A percentile compares a stretch with the other conserved stretches of the same genome.
Evolutionary conservation across 2,329 filamentous ascomycete species (phyloP).

Genomic region (Pyrenochaeta sp.): DNA sequence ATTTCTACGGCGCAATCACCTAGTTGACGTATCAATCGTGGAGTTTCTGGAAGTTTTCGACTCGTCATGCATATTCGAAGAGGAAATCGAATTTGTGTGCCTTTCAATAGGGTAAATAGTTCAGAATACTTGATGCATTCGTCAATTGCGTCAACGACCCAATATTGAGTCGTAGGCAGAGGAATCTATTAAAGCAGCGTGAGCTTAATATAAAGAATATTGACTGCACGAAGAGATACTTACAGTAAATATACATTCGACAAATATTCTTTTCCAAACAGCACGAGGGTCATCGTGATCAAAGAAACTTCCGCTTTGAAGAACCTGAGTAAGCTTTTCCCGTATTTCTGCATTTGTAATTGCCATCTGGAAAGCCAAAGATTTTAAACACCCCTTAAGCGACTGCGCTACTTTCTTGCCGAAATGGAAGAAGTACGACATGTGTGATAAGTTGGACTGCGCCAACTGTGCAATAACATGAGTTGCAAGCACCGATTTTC

Average conservation of each 20-base stretch:
- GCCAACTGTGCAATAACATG: not conserved
- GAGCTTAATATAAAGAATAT: not conserved
- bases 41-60: not conserved
- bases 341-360: not conserved
- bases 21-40: not conserved
- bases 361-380: constrained; percentile 4
- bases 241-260: constrained; percentile 1
- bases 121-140: constrained; percentile 5
- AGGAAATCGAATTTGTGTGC: not conserved
- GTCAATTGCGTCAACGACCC: constrained; percentile 5
- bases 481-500: constrained; percentile 2
- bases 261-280: not conserved
- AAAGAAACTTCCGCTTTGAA: not conserved
- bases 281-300: not conserved
- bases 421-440: constrained; percentile 4
- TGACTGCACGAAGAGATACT: not conserved
- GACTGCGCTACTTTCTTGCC: constrained; percentile 2
- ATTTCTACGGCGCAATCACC: not conserved
- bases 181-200: not conserved
- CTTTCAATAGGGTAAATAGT: not conserved
- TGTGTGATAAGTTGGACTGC: not conserved
- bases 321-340: not conserved
- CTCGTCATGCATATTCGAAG: constrained; percentile 1
- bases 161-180: not conserved
- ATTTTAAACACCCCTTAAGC: not conserved